phyloP scores from a whole-genome alignment of 2,329 filamentous ascomycete genomes.

The Paecilomyces formosus region DNA sequence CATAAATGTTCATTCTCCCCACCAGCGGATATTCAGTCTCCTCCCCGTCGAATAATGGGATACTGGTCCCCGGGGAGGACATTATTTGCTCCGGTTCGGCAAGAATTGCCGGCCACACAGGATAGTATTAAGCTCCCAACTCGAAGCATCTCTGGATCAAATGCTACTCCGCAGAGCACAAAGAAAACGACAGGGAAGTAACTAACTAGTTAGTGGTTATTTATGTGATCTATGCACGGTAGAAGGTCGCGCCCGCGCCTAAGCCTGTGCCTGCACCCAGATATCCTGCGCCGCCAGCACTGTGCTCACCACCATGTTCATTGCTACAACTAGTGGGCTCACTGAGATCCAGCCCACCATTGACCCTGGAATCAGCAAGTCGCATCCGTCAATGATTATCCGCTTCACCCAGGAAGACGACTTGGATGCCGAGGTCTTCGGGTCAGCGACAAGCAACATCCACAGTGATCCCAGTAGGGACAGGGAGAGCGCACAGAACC shows the following conservation, averaged over 20 bases:
- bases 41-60: neutral
- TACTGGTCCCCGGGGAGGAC: neutral
- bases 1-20: neutral
- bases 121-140: neutral
- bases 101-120: neutral
- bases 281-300: conserved; percentile 53
- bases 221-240: too few relatives aligned
- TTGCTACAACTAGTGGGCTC: conserved; percentile 46
- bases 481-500: conserved; percentile 56
- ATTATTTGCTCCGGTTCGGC: neutral
- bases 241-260: neutral
- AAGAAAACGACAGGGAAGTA: too few relatives aligned
- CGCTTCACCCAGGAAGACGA: conserved; percentile 34
- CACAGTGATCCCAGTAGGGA: conserved; percentile 34
- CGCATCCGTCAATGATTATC: conserved; percentile 52
- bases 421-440: conserved; percentile 16
- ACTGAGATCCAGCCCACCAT: conserved; percentile 55
- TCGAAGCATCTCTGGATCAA: neutral
- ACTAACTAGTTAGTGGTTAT: too few relatives aligned
- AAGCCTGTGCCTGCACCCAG: conserved; percentile 39
- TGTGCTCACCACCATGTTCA: conserved; percentile 56
- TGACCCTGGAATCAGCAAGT: conserved; percentile 55
- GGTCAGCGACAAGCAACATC: conserved; percentile 18
- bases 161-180: neutral
- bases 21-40: neutral